phyloP scores from a whole-genome alignment of 1,284 basidiomycete species.

The Melampsora larici-populina region DNA sequence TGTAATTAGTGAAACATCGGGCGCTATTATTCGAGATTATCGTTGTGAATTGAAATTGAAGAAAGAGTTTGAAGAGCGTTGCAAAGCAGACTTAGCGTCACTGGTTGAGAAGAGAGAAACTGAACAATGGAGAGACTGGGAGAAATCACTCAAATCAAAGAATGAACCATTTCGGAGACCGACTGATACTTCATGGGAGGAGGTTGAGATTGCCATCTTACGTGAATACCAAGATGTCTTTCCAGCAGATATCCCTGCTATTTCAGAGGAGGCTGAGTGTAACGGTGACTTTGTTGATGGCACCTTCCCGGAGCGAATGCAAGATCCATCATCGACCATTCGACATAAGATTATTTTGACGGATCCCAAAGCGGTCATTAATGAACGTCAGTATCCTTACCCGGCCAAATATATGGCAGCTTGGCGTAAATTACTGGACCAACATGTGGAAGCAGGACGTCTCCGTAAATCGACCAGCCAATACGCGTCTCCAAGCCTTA shows the following conservation, averaged over 20 bases:
- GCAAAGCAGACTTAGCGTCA: too few relatives aligned
- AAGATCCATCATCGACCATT: not conserved
- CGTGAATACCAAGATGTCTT: not conserved
- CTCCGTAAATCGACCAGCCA: too few relatives aligned
- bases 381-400: constrained; percentile 30
- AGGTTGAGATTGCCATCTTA: not conserved
- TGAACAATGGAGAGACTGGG: too few relatives aligned
- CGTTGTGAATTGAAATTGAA: too few relatives aligned
- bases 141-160: too few relatives aligned
- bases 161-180: too few relatives aligned
- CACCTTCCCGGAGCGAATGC: not conserved
- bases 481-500: constrained; percentile 33
- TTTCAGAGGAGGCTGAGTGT: constrained; percentile 8
- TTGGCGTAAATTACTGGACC: constrained; percentile 41
- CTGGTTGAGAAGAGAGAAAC: too few relatives aligned
- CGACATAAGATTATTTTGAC: constrained; percentile 11
- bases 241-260: constrained; percentile 8
- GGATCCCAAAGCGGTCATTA: too few relatives aligned
- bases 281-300: not conserved
- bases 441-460: constrained; percentile 37
- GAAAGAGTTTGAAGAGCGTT: too few relatives aligned
- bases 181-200: not conserved
- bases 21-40: too few relatives aligned
- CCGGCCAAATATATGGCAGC: constrained; percentile 25
- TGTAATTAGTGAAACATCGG: too few relatives aligned